Conservation (phyloP, 2,329 filamentous ascomycete genomes). For the Apiospora kogelbergensis region DNA sequence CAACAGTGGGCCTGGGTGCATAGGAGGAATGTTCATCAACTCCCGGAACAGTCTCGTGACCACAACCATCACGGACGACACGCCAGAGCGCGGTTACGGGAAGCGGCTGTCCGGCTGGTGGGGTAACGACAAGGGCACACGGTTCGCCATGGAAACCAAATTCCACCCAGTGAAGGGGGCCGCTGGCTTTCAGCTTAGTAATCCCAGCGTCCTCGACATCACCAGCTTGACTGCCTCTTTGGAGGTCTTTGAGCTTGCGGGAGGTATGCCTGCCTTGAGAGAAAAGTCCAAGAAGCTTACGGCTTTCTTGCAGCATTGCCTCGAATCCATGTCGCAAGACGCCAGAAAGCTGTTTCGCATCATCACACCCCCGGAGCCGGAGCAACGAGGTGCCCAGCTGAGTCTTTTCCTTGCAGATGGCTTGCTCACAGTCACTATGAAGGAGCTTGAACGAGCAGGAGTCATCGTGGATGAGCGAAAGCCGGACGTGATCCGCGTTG, state of each 20-base stretch:
- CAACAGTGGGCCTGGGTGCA: conserved; percentile 73
- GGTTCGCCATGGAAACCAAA: conserved; percentile 75
- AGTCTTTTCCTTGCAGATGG: conserved; percentile 63
- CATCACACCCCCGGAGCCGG: conserved; percentile 66
- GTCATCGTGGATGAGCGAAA: conserved; percentile 74
- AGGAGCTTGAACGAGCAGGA: conserved; percentile 57
- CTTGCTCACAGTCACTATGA: conserved; percentile 62
- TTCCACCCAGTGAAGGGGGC: conserved; percentile 73
- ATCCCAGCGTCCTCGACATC: conserved; percentile 73
- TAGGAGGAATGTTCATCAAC: conserved; percentile 74
- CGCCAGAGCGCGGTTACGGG: conserved; percentile 36
- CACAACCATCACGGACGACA: conserved; percentile 30
- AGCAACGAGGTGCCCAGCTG: conserved; percentile 70
- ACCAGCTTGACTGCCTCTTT: conserved; percentile 68
- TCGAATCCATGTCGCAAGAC: conserved; percentile 41
- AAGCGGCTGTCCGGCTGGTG: conserved; percentile 77
- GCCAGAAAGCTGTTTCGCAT: conserved; percentile 47
- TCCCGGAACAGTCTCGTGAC: conserved; percentile 55
- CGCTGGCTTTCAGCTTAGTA: conserved; percentile 74
- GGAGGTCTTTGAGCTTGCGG: conserved; percentile 68
- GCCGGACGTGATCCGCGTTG: conserved; percentile 73
- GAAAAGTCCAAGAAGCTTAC: conserved; percentile 67
- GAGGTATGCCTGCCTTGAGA: conserved; percentile 60
- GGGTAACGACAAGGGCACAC: conserved; percentile 67
- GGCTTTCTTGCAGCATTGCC: conserved; percentile 63